These are phyloP conservation scores for Alternaria conjuncta DNA, from an alignment of 2,329 filamentous ascomycete genomes.

Conservation along the genomic window DNA sequence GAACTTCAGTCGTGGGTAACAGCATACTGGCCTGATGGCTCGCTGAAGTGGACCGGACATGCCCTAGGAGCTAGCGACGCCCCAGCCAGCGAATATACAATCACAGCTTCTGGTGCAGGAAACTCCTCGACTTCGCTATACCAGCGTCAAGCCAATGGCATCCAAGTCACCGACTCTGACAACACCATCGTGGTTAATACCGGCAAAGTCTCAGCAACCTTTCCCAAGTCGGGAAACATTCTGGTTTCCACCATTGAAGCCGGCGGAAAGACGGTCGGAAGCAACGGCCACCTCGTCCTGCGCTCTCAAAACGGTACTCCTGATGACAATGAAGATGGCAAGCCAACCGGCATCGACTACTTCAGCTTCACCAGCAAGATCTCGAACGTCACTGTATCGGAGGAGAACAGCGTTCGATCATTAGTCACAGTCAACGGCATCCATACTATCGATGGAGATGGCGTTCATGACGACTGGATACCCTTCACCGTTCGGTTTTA, in stretches of 20 bases:
- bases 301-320: slow-evolving; percentile 59
- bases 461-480: slow-evolving; percentile 57
- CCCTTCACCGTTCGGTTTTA: slow-evolving; percentile 65
- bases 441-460: slow-evolving; percentile 37
- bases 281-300: slow-evolving; percentile 56
- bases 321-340: slow-evolving; percentile 48
- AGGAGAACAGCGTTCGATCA: slow-evolving; percentile 52
- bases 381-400: slow-evolving; percentile 58
- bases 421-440: slow-evolving; percentile 57
- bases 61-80: slow-evolving; percentile 56
- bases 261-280: slow-evolving; percentile 51
- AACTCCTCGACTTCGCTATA: slow-evolving; percentile 17
- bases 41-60: slow-evolving; percentile 68
- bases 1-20: slow-evolving; percentile 63
- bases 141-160: slow-evolving; percentile 22
- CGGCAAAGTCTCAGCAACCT: slow-evolving; percentile 42
- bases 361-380: slow-evolving; percentile 60
- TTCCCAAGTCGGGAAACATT: slow-evolving; percentile 41
- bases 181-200: slow-evolving; percentile 37
- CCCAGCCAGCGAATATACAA: slow-evolving; percentile 53
- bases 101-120: slow-evolving; percentile 43
- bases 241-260: slow-evolving; percentile 41
- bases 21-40: slow-evolving; percentile 66
- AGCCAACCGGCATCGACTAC: slow-evolving; percentile 48
- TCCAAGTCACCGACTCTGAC: slow-evolving; percentile 33